A percentile compares a stretch with the other conserved stretches of the same genome.
These are phyloP conservation scores for Lentinula aciculospora DNA, from an alignment of 768 basidiomycete genomes.

Conservation along the genomic window DNA sequence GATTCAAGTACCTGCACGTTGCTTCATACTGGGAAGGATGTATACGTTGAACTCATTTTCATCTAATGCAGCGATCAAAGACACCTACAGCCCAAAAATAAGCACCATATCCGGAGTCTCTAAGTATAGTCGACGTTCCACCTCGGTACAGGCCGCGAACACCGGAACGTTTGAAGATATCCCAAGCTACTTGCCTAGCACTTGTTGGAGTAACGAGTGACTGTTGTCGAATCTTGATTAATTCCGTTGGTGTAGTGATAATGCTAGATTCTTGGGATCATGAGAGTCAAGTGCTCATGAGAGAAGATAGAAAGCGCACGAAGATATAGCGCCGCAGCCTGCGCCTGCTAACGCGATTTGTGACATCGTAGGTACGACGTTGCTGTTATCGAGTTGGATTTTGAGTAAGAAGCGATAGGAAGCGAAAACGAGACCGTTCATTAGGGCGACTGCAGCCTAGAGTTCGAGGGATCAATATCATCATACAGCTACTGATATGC, in stretches of 20 bases:
- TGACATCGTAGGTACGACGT: constrained; percentile 52
- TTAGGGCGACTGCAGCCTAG: constrained; percentile 63
- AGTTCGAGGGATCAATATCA: neutral
- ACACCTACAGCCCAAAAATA: constrained; percentile 72
- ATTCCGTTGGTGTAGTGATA: constrained; percentile 78
- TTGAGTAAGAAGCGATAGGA: constrained; percentile 79
- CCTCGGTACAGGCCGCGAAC: constrained; percentile 74
- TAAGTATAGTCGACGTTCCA: constrained; percentile 60
- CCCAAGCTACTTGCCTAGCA: constrained; percentile 44
- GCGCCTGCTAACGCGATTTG: constrained; percentile 78
- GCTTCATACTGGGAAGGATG: constrained; percentile 49
- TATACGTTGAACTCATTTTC: neutral
- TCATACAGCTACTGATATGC: neutral
- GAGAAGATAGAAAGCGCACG: constrained; percentile 44
- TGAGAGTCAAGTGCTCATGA: neutral
- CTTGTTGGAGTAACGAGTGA: constrained; percentile 43
- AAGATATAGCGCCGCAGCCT: constrained; percentile 72
- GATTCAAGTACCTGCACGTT: constrained; percentile 44
- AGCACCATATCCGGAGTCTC: constrained; percentile 80
- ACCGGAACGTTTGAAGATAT: constrained; percentile 53
- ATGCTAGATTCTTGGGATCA: constrained; percentile 38
- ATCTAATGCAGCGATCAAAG: neutral
- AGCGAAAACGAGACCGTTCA: constrained; percentile 86
- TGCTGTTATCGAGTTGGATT: constrained; percentile 44
- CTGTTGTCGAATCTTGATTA: constrained; percentile 85